These are phyloP conservation scores for Tulasnella sp. DNA, from an alignment of 768 basidiomycete species.

Conservation along the genomic window DNA sequence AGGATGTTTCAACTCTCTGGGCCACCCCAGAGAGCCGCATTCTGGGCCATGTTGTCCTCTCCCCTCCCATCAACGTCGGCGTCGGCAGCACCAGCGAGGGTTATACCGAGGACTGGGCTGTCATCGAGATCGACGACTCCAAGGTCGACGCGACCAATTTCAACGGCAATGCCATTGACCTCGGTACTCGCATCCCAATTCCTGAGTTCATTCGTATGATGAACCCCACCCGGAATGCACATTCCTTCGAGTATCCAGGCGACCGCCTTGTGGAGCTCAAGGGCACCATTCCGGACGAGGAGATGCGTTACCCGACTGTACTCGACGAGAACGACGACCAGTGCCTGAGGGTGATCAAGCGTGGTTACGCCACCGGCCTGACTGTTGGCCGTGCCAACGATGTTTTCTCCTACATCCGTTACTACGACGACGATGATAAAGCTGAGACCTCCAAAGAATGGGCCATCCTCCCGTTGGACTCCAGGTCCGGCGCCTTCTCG, in stretches of 20 bases:
- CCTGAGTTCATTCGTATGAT: conserved; percentile 1
- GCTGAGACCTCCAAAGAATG: conserved; percentile 4
- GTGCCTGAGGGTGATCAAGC: conserved; percentile 27
- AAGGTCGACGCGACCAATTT: conserved; percentile 27
- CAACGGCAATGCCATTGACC: conserved; percentile 27
- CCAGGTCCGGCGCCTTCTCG: conserved; percentile 13
- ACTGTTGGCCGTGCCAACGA: conserved; percentile 28
- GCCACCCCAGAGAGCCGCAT: conserved; percentile 30
- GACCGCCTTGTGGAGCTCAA: conserved; percentile 26
- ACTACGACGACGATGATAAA: conserved; percentile 24
- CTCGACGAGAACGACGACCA: conserved; percentile 27
- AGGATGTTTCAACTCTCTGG: conserved; percentile 32
- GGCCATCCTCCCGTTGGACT: conserved; percentile 1
- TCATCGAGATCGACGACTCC: conserved; percentile 28
- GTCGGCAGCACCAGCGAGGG: not conserved
- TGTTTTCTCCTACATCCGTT: conserved; percentile 26
- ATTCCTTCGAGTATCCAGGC: conserved; percentile 28
- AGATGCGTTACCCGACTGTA: conserved; percentile 26
- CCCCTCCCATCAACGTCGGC: conserved; percentile 33
- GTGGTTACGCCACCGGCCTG: conserved; percentile 26
- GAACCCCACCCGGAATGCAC: conserved; percentile 2
- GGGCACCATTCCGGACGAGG: conserved; percentile 26
- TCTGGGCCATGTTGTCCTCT: conserved; percentile 36
- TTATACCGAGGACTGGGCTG: conserved; percentile 22
- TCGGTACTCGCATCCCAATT: conserved; percentile 8